A percentile compares a stretch with the other conserved stretches of the same genome.
Conservation (phyloP, 2,329 filamentous ascomycete species). For the Phoma sp. region DNA sequence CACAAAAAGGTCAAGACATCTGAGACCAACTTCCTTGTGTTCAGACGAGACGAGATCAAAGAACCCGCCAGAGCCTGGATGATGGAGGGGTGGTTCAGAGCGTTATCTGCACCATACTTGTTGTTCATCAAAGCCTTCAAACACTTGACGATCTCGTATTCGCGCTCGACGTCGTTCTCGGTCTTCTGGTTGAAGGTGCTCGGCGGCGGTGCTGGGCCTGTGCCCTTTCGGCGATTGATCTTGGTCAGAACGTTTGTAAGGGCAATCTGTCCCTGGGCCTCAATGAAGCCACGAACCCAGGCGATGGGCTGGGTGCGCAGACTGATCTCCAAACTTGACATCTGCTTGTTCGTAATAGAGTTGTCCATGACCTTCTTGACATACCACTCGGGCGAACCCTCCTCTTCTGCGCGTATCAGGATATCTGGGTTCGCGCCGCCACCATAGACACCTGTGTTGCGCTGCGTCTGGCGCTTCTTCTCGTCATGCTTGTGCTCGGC, state of each 20-base stretch:
- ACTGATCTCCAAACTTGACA: conserved; percentile 93
- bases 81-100: conserved; percentile 85
- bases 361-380: conserved; percentile 97
- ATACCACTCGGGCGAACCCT: conserved; percentile 97
- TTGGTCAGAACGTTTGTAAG: conserved; percentile 92
- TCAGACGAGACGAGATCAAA: conserved; percentile 84
- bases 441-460: conserved; percentile 58
- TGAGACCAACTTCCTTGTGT: conserved; percentile 91
- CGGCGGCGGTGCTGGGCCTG: conserved; percentile 70
- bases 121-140: conserved; percentile 98
- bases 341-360: conserved; percentile 85
- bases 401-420: conserved; percentile 83
- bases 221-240: conserved; percentile 84
- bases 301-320: conserved; percentile 93
- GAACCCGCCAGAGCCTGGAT: conserved; percentile 86
- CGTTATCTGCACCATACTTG: conserved; percentile 97
- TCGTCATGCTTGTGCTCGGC: conserved; percentile 95
- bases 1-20: conserved; percentile 96
- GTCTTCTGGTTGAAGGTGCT: conserved; percentile 55
- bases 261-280: conserved; percentile 95
- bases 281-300: conserved; percentile 96
- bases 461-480: conserved; percentile 78
- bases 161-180: conserved; percentile 84
- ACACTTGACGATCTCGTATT: conserved; percentile 98
- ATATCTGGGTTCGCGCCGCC: conserved; percentile 66